A percentile compares a stretch with the other conserved stretches of the same genome.
Conservation (phyloP, 2,329 filamentous ascomycete species). For the Scedosporium minutisporum region DNA sequence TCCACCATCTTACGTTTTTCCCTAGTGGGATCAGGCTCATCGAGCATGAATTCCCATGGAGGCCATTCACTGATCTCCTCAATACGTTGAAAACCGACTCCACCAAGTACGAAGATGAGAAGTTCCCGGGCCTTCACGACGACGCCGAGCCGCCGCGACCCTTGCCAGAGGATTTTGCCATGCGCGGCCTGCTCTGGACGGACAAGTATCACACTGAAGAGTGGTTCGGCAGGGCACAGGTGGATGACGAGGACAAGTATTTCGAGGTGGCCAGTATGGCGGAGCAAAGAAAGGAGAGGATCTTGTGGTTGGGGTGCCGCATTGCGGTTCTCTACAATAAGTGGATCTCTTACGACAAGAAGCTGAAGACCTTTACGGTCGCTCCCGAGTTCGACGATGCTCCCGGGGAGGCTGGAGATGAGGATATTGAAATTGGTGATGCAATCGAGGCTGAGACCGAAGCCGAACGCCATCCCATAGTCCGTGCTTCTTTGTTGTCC, state of each 20-base stretch:
- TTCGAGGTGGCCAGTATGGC: slow-evolving; percentile 52
- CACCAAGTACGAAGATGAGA: neutral
- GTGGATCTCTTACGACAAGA: slow-evolving; percentile 36
- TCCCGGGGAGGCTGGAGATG: neutral
- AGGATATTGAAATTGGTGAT: neutral
- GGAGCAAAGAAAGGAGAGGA: slow-evolving; percentile 47
- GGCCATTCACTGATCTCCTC: slow-evolving; percentile 29
- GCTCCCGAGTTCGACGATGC: slow-evolving; percentile 6
- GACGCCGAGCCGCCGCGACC: slow-evolving; percentile 27
- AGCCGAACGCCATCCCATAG: no score
- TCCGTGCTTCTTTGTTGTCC: no score
- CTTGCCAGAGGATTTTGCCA: slow-evolving; percentile 58
- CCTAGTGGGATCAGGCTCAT: slow-evolving; percentile 33
- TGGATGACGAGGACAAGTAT: slow-evolving; percentile 59
- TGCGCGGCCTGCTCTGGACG: slow-evolving; percentile 54
- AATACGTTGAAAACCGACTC: slow-evolving; percentile 21
- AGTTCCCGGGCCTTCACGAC: no score
- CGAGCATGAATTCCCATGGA: slow-evolving; percentile 43
- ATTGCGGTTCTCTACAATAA: slow-evolving; percentile 28
- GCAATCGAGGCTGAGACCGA: neutral
- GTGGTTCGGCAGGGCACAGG: slow-evolving; percentile 48
- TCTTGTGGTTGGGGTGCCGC: no score
- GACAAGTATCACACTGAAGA: slow-evolving; percentile 46
- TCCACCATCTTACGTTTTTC: slow-evolving; percentile 34
- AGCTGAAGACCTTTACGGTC: slow-evolving; percentile 28